Conservation (phyloP, 2,329 filamentous ascomycete species). For the Clarireedia paspali region DNA sequence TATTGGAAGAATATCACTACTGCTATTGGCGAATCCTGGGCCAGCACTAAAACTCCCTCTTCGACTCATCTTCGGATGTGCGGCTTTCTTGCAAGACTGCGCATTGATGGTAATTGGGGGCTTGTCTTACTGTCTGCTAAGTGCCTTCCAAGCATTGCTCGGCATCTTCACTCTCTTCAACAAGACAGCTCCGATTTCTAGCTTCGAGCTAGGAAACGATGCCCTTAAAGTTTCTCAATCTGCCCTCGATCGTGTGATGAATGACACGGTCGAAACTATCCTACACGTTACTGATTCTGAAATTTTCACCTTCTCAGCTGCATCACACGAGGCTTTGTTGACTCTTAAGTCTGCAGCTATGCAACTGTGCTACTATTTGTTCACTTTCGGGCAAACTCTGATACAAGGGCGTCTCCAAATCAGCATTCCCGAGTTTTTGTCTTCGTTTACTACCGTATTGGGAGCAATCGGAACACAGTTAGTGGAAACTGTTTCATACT, state of each 20-base stretch:
- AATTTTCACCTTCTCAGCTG: slow-evolving; percentile 67
- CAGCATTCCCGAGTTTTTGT: too few relatives aligned
- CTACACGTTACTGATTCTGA: slow-evolving; percentile 42
- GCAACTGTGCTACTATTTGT: too few relatives aligned
- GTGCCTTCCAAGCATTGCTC: slow-evolving; percentile 15
- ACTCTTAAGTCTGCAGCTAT: slow-evolving; percentile 41
- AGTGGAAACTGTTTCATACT: too few relatives aligned
- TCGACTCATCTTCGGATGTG: slow-evolving; percentile 61
- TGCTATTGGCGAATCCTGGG: slow-evolving; percentile 71
- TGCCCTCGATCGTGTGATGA: slow-evolving; percentile 35
- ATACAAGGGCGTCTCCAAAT: too few relatives aligned
- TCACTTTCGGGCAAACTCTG: too few relatives aligned
- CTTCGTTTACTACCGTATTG: background rate
- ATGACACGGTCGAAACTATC: slow-evolving; percentile 43
- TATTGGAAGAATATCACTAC: slow-evolving; percentile 75
- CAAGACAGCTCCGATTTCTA: background rate
- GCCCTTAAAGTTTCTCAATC: slow-evolving; percentile 21
- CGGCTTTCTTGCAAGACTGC: slow-evolving; percentile 74
- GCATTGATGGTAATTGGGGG: slow-evolving; percentile 58
- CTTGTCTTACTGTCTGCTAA: slow-evolving; percentile 32
- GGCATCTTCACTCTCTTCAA: slow-evolving; percentile 8
- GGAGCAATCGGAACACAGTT: background rate
- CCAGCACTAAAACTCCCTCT: slow-evolving; percentile 62
- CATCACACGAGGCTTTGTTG: slow-evolving; percentile 64
- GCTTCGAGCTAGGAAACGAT: slow-evolving; percentile 5